phyloP scores from a whole-genome alignment of 139 green algal genomes.

The Chlamydomonas eustigma region DNA sequence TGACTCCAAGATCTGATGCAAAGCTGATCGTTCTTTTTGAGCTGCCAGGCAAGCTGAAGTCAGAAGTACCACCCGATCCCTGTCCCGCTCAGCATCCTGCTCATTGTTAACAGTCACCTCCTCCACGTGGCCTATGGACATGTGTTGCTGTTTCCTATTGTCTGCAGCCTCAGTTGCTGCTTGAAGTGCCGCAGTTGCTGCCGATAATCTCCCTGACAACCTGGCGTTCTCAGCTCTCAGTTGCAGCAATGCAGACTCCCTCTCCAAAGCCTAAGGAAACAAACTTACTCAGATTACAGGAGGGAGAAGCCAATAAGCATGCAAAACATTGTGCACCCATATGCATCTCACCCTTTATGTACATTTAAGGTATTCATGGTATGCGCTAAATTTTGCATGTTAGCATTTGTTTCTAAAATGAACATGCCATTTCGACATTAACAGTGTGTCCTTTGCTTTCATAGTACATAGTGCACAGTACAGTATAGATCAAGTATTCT shows the following conservation, averaged over 20 bases:
- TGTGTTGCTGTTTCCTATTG: neutral
- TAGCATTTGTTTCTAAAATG: too few relatives aligned
- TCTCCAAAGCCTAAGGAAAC: neutral
- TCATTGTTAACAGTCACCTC: neutral
- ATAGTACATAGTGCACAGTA: neutral
- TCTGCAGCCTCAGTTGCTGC: neutral
- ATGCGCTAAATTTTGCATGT: too few relatives aligned
- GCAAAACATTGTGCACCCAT: too few relatives aligned
- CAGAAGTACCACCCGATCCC: slow-evolving; percentile 22
- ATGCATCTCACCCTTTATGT: too few relatives aligned
- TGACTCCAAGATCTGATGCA: slow-evolving; percentile 75
- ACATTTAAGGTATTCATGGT: too few relatives aligned
- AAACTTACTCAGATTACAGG: too few relatives aligned
- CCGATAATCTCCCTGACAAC: neutral
- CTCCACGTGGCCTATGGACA: neutral
- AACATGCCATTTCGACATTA: too few relatives aligned
- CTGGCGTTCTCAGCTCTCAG: slow-evolving; percentile 11
- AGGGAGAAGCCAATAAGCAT: too few relatives aligned
- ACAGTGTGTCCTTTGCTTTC: too few relatives aligned
- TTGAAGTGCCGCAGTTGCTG: neutral
- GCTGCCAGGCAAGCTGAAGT: slow-evolving; percentile 21
- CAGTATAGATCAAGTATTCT: neutral
- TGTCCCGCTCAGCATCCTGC: slow-evolving; percentile 3
- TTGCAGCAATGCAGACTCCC: neutral
- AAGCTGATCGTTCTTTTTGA: slow-evolving; percentile 50